phyloP scores from a whole-genome alignment of 2,329 filamentous ascomycete species.

The Fusarium sp. region DNA sequence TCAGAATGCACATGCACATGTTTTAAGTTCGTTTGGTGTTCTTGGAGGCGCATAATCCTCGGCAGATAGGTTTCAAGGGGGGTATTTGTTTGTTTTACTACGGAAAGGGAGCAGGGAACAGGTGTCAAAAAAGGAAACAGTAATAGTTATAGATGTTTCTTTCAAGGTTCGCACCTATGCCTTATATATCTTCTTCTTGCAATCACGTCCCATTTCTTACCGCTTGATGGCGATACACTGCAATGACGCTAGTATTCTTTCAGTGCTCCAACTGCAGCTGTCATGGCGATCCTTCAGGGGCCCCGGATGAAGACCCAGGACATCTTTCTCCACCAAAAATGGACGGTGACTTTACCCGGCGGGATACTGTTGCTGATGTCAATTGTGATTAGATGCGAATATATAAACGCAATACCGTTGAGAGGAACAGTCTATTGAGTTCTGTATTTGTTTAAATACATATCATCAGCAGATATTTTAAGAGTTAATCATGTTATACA shows the following conservation, averaged over 20 bases:
- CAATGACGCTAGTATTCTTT: slow-evolving; percentile 34
- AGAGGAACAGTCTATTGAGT: background rate
- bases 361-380: background rate
- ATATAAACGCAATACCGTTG: background rate
- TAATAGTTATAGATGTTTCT: background rate
- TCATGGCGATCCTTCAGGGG: slow-evolving; percentile 41
- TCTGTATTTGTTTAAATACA: background rate
- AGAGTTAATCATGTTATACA: background rate
- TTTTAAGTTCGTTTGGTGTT: slow-evolving; percentile 41
- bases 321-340: background rate
- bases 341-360: slow-evolving; percentile 12
- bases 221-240: slow-evolving; percentile 3
- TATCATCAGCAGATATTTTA: background rate
- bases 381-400: background rate
- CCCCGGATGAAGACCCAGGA: slow-evolving; percentile 15
- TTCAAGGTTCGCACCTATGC: background rate
- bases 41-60: slow-evolving; percentile 46
- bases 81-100: slow-evolving; percentile 19
- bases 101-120: slow-evolving; percentile 6
- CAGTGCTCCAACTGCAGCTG: slow-evolving; percentile 38
- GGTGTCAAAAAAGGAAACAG: slow-evolving; percentile 1
- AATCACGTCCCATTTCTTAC: background rate
- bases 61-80: slow-evolving; percentile 41
- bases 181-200: background rate
- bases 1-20: slow-evolving; percentile 31